Percentiles rank a stretch among this genome's conserved stretches.
phyloP scores from a whole-genome alignment of 2,329 filamentous ascomycete genomes.

The Aurifilum marmelostoma region DNA sequence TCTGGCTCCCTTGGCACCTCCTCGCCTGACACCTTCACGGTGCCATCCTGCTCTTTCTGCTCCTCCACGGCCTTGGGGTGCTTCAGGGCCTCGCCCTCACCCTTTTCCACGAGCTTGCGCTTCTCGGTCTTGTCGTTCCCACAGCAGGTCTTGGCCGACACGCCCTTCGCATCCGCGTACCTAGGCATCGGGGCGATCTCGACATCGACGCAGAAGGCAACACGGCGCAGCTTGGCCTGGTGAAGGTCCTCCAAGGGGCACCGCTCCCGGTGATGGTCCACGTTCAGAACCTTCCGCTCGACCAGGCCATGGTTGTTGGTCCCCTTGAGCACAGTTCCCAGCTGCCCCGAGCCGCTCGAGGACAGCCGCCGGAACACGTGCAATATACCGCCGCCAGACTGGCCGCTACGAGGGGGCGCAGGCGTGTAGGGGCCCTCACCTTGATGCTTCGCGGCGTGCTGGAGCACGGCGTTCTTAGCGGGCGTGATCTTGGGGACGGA shows the following conservation, averaged over 20 bases:
- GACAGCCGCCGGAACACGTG: slow-evolving; percentile 83
- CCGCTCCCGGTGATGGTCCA: slow-evolving; percentile 78
- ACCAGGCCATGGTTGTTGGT: slow-evolving; percentile 68
- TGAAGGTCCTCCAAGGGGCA: slow-evolving; percentile 80
- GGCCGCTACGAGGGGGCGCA: slow-evolving; percentile 65
- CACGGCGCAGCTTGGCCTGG: slow-evolving; percentile 78
- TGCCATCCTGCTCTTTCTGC: slow-evolving; percentile 51
- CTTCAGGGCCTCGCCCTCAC: slow-evolving; percentile 76
- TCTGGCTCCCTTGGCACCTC: slow-evolving; percentile 44
- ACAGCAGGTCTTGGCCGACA: slow-evolving; percentile 48
- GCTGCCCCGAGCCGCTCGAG: slow-evolving; percentile 53
- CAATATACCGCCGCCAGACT: slow-evolving; percentile 71
- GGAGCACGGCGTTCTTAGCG: slow-evolving; percentile 62
- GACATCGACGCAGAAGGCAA: slow-evolving; percentile 95
- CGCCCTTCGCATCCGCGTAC: slow-evolving; percentile 66
- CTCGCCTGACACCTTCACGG: slow-evolving; percentile 48
- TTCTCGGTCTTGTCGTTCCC: slow-evolving; percentile 61
- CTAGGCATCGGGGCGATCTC: slow-evolving; percentile 89
- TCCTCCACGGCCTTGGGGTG: slow-evolving; percentile 63
- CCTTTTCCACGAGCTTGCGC: slow-evolving; percentile 67
- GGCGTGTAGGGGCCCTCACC: slow-evolving; percentile 72
- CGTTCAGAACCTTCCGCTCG: slow-evolving; percentile 80
- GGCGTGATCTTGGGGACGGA: slow-evolving; percentile 53
- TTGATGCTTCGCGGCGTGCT: slow-evolving; percentile 57
- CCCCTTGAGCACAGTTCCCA: slow-evolving; percentile 52